Base-by-base conservation (phyloP, 2,329 filamentous ascomycete genomes). In the Aspergillus transmontanensis region DNA sequence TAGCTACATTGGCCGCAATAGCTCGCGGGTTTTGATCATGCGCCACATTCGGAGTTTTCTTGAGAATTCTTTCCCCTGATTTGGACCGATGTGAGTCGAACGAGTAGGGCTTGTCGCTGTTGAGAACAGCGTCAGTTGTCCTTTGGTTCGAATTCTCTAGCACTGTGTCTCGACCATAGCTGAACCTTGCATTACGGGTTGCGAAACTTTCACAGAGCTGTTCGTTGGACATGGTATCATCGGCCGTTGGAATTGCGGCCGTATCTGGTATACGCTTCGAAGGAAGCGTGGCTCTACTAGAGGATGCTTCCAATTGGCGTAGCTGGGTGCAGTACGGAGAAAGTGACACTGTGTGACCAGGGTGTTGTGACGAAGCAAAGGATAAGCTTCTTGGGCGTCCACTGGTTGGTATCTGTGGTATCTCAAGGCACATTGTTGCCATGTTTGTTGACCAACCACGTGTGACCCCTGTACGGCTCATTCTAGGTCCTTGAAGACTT, bases 401-500 rank as follows among this genome's bases (percentile, higher is more conserved):
- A 57, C 54, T 57, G 19, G 28, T 46, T 11, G 54, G 50, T 39
- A 45, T 32, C 41, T 60, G 59, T 30, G 55, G 59, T 7, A 28
- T 21, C n/a, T 66, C 67, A 53, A 65, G 64, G 34, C 64, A 68
- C 61, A 66, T 65, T 28, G 63, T 60, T 53, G 58, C 60, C 45
- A 61, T 61, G 46, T 58, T 59, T 23, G 51, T 59, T 59, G 60
- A 54, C 43, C 63, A 65, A 16, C 61, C 59, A 54, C 53, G 64
- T 2, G 64, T 30, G 39, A 70, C 69, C 26, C 67, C 62, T 60
- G 65, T 50, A 43, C 62, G 59, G 41, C 59, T 50, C 34, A 60
- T 34, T 11, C 51, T 63, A 2, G 59, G 59, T 23, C 66, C 63
- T n/a, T 68, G 68, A 19, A 70, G 64, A 34, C 66, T 71, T n/a